phyloP scores from a whole-genome alignment of 1,139 yeast genomes.

The Blastobotrys indianensis region DNA sequence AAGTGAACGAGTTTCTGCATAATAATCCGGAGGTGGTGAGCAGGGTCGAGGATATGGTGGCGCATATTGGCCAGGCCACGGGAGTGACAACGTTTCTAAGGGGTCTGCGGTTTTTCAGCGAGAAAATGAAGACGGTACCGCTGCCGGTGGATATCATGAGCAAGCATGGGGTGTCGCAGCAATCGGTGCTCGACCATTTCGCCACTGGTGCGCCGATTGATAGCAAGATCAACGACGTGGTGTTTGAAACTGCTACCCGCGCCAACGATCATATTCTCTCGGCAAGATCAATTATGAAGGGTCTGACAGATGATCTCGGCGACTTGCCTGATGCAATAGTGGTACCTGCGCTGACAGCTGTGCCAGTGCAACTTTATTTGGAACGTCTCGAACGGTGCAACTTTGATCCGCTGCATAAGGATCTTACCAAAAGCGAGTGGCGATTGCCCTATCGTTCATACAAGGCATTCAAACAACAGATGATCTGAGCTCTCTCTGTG shows the following conservation, averaged over 20 bases:
- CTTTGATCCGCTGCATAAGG: slow-evolving; percentile 53
- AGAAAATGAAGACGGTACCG: slow-evolving; percentile 41
- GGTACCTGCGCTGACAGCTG: slow-evolving; percentile 57
- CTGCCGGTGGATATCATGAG: slow-evolving; percentile 63
- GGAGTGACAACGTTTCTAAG: slow-evolving; percentile 63
- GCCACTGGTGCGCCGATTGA: slow-evolving; percentile 14
- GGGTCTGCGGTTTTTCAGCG: slow-evolving; percentile 56
- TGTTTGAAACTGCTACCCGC: slow-evolving; percentile 63
- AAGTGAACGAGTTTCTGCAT: slow-evolving; percentile 47
- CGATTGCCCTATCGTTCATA: slow-evolving; percentile 63
- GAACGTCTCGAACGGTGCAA: slow-evolving; percentile 54
- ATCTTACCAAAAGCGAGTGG: slow-evolving; percentile 59
- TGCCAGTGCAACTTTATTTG: slow-evolving; percentile 62
- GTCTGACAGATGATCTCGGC: slow-evolving; percentile 20
- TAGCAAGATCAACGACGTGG: slow-evolving; percentile 49
- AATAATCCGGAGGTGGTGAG: slow-evolving; percentile 40
- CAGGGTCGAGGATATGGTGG: slow-evolving; percentile 51
- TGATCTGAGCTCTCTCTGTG: background rate
- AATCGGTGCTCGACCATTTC: slow-evolving; percentile 37
- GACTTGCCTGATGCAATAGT: slow-evolving; percentile 58
- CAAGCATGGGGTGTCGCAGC: slow-evolving; percentile 55
- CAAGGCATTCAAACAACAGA: slow-evolving; percentile 44
- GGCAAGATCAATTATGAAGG: slow-evolving; percentile 50
- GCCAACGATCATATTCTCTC: slow-evolving; percentile 79
- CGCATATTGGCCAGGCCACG: slow-evolving; percentile 80